Base-by-base conservation (phyloP, 1,284 basidiomycete genomes). In the Heterobasidion irregulare region DNA sequence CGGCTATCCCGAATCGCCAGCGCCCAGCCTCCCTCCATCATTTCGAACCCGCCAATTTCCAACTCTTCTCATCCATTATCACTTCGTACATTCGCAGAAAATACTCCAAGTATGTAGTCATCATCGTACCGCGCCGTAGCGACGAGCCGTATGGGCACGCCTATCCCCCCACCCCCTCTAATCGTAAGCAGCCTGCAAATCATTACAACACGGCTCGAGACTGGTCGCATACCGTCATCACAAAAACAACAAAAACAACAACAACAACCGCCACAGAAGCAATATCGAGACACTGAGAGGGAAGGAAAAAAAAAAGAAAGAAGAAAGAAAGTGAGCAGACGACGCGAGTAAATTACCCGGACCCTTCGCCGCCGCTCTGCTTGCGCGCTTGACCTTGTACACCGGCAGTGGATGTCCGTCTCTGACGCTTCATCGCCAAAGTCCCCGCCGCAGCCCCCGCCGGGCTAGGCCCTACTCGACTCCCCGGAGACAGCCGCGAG, bases 341-440 rank as follows among this genome's bases (percentile, higher is more conserved):
- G 58, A 62, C 63, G 61, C 62, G 62, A 62, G 47, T 33, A 47
- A 19, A 50, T 33, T 16, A 41, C 59, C 53, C 60, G 52, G 59
- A 47, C 15, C 53, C 54, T 26, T 50, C 45, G 2, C 57, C 57
- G 33, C 57, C 59, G 18, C 47, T 54, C 35, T 50, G 41, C 32
- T 53, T 59, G 45, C 58, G 59, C 16, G 50, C 45, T 34, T 46
- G 49, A 47, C 53, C 58, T 43, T 56, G 26, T 15, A 50, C 56
- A 26, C 59, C 59, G 1, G 77, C 76, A 9, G 26, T 35, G 55
- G 86, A 89, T 62, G 83, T 84, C 75, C 88, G 81, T 74, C 89
- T 76, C 66, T 90, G 89, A 59, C 88, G 76, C 71, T 91, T 91
- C 79, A 91, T 78, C 44, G 84, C 78, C 49, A 77, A 63, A 46